Conservation (phyloP, 352 stramenopile genomes). For the Hyaloperonospora arabidopsidis region DNA sequence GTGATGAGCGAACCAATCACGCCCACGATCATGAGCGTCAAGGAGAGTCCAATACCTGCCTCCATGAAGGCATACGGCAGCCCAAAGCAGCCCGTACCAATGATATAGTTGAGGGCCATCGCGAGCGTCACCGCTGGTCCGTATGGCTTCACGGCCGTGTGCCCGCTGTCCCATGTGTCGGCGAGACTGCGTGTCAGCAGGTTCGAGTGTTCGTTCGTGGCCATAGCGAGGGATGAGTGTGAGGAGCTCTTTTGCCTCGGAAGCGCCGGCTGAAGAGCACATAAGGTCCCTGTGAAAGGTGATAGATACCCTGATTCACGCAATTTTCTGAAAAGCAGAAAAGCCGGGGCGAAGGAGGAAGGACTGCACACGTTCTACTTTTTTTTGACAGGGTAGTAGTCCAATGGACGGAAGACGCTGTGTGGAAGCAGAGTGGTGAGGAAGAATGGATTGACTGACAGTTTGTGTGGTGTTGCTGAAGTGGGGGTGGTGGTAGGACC, state of each 20-base stretch:
- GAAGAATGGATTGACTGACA: too few species aligned
- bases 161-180: constrained; percentile 24
- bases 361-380: too few species aligned
- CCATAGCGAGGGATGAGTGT: constrained; percentile 8
- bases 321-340: too few species aligned
- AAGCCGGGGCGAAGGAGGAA: too few species aligned
- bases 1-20: constrained; percentile 60
- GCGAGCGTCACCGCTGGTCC: constrained; percentile 56
- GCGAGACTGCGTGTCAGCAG: constrained; percentile 26
- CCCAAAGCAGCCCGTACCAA: constrained; percentile 81
- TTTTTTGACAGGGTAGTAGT: too few species aligned
- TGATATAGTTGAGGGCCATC: constrained; percentile 84
- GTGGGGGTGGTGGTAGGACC: too few species aligned
- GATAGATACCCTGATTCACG: too few species aligned
- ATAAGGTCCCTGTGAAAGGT: too few species aligned
- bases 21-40: constrained; percentile 52
- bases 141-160: constrained; percentile 61
- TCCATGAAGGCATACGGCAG: constrained; percentile 73
- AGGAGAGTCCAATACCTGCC: constrained; percentile 55
- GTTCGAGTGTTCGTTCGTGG: constrained; percentile 17
- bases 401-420: too few species aligned
- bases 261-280: constrained; percentile 9
- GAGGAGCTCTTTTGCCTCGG: not conserved
- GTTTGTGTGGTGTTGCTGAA: too few species aligned
- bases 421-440: too few species aligned